Conservation (phyloP, 345 rosid genomes). For the Salix udensis region DNA sequence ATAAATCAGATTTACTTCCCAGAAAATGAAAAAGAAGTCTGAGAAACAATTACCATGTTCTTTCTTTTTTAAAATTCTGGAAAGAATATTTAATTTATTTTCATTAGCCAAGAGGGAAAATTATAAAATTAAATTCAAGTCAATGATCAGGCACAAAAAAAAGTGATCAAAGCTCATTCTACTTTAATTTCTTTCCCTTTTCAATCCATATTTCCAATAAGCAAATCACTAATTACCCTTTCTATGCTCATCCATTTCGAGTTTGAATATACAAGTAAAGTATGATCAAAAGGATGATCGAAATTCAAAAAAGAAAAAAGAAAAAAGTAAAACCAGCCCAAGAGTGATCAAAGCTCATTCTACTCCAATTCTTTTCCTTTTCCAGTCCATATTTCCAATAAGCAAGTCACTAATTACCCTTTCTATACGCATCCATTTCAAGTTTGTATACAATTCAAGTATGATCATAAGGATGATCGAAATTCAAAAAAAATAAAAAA, state of each 20-base stretch:
- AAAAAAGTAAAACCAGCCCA: background rate
- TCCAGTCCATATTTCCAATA: background rate
- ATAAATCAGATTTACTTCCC: background rate
- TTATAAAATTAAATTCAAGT: background rate
- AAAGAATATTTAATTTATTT: background rate
- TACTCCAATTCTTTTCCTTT: background rate
- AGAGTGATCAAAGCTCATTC: background rate
- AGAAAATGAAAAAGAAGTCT: background rate
- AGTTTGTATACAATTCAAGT: background rate
- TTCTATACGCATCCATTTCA: background rate
- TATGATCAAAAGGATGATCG: background rate
- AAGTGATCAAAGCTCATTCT: background rate
- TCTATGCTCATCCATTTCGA: background rate
- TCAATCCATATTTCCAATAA: background rate
- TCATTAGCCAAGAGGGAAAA: background rate
- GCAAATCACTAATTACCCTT: background rate
- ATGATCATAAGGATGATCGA: background rate
- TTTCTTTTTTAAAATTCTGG: background rate
- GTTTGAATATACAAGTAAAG: background rate
- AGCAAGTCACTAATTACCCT: background rate
- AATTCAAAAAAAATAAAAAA: background rate
- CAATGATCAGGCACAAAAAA: background rate
- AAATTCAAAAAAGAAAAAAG: background rate
- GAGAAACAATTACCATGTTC: background rate
- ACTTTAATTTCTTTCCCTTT: background rate